Conservation (phyloP, 805 yeast genomes). For the Teunomyces tritomae region DNA sequence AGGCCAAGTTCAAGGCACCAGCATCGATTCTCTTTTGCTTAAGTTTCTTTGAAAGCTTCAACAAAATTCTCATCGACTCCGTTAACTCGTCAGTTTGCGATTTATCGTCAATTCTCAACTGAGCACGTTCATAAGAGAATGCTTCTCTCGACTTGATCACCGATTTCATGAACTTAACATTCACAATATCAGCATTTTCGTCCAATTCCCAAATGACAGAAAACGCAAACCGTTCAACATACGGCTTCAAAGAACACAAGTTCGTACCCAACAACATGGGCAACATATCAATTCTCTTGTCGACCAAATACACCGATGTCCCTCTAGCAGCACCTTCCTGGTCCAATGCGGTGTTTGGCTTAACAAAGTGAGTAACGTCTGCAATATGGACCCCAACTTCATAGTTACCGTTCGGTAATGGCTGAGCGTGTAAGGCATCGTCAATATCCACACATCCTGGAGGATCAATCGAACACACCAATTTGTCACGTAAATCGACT, state of each 20-base stretch:
- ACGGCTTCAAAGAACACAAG: constrained; percentile 89
- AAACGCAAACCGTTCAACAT: constrained; percentile 94
- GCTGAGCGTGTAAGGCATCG: constrained; percentile 90
- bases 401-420: constrained; percentile 86
- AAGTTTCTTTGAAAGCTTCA: constrained; percentile 76
- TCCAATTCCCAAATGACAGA: constrained; percentile 96
- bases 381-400: constrained; percentile 99
- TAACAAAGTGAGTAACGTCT: constrained; percentile 96
- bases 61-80: constrained; percentile 78
- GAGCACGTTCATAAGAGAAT: constrained; percentile 92
- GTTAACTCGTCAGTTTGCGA: constrained; percentile 80
- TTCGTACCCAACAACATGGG: constrained; percentile 95
- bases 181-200: constrained; percentile 77
- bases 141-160: constrained; percentile 91
- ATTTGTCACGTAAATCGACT: constrained; percentile 80
- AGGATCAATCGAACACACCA: constrained; percentile 95
- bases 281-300: constrained; percentile 97
- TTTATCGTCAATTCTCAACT: constrained; percentile 79
- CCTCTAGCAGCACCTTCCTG: constrained; percentile 97
- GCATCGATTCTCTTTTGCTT: constrained; percentile 85
- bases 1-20: constrained; percentile 94
- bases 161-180: constrained; percentile 78
- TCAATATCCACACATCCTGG: constrained; percentile 98
- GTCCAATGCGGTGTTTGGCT: constrained; percentile 87
- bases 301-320: constrained; percentile 94